Conservation (phyloP, 768 basidiomycete species). For the Lentinus tigrinus region DNA sequence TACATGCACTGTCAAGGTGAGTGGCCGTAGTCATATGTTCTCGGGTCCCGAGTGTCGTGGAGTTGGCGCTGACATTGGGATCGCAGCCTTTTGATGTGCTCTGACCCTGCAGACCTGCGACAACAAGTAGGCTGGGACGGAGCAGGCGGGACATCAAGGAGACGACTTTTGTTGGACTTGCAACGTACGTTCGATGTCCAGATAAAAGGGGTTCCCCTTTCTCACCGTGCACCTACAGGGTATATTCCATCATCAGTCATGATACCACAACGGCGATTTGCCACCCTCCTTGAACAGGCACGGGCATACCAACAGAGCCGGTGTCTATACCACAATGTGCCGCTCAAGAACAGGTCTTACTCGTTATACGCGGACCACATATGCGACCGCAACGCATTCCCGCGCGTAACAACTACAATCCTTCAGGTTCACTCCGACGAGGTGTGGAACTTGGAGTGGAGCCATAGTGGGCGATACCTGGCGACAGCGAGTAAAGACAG, state of each 20-base stretch:
- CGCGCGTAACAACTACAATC: slow-evolving; percentile 80
- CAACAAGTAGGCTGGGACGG: slow-evolving; percentile 89
- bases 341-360: slow-evolving; percentile 52
- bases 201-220: neutral
- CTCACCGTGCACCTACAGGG: slow-evolving; percentile 41
- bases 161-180: slow-evolving; percentile 69
- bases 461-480: slow-evolving; percentile 79
- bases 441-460: slow-evolving; percentile 97
- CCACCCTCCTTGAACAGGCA: slow-evolving; percentile 84
- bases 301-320: slow-evolving; percentile 72
- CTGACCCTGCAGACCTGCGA: slow-evolving; percentile 78
- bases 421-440: slow-evolving; percentile 87
- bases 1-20: slow-evolving; percentile 88
- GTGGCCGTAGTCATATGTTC: neutral
- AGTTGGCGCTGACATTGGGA: slow-evolving; percentile 1
- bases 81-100: slow-evolving; percentile 87
- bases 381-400: slow-evolving; percentile 81
- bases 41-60: too few relatives aligned
- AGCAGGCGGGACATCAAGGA: slow-evolving; percentile 74
- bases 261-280: slow-evolving; percentile 88
- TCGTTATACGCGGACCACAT: slow-evolving; percentile 88
- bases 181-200: slow-evolving; percentile 59
- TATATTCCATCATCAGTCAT: slow-evolving; percentile 90
- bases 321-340: slow-evolving; percentile 87
- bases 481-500: slow-evolving; percentile 89